Percentiles rank a stretch among this genome's conserved stretches.
Evolutionary conservation across 805 yeast species (phyloP).

Genomic region (Nakazawaea populi): DNA sequence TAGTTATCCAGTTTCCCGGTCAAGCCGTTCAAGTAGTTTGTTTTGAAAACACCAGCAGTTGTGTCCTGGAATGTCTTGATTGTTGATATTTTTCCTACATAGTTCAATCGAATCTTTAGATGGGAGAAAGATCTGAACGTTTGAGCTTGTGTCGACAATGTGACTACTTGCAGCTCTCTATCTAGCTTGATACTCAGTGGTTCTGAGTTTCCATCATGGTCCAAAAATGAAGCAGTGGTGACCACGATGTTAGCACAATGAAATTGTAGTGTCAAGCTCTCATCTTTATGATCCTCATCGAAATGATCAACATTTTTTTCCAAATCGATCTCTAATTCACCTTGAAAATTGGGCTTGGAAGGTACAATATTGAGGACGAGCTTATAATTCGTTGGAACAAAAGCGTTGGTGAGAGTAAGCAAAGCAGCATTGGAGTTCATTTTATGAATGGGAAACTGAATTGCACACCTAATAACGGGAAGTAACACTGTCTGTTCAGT

Average conservation of each 20-base stretch:
- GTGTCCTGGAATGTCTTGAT: conserved; percentile 47
- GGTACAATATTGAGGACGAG: conserved; percentile 30
- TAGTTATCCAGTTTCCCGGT: conserved; percentile 44
- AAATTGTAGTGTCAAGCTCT: conserved; percentile 23
- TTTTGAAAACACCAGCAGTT: conserved; percentile 64
- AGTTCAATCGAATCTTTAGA: conserved; percentile 27
- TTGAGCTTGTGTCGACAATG: conserved; percentile 20
- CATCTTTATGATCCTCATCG: conserved; percentile 7
- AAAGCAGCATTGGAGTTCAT: conserved; percentile 1
- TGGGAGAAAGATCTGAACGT: conserved; percentile 10
- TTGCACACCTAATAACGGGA: neutral
- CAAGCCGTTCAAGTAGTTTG: conserved; percentile 49
- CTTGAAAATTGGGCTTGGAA: conserved; percentile 39
- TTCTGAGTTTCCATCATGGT: conserved; percentile 13
- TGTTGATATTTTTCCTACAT: conserved; percentile 45
- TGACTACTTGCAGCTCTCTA: conserved; percentile 32
- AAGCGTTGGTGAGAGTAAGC: conserved; percentile 27
- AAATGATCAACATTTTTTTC: conserved; percentile 17
- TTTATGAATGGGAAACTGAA: conserved; percentile 1
- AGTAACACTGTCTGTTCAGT: too few relatives aligned
- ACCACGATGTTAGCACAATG: conserved; percentile 37
- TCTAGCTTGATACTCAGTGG: conserved; percentile 29
- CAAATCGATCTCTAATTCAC: conserved; percentile 29
- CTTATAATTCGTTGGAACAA: conserved; percentile 32
- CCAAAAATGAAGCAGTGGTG: conserved; percentile 24